Conservation (phyloP, 257 asterid genomes). For the Striga asiatica region DNA sequence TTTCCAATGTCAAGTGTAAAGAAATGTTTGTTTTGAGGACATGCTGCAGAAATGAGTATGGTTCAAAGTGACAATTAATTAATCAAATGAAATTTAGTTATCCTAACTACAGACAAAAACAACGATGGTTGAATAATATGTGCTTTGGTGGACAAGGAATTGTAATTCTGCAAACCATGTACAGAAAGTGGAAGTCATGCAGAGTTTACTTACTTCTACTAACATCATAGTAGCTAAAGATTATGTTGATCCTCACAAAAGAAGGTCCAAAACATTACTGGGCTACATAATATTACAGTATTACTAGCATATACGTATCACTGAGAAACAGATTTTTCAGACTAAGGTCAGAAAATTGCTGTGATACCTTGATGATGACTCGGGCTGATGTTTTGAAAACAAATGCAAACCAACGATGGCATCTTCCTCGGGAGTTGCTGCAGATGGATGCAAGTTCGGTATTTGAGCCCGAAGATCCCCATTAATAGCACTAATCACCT, state of each 20-base stretch:
- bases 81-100: not conserved
- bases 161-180: not conserved
- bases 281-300: not conserved
- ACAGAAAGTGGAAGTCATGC: too few species aligned
- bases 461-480: slow-evolving; percentile 51
- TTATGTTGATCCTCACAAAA: not conserved
- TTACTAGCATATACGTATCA: not conserved
- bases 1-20: too few species aligned
- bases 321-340: not conserved
- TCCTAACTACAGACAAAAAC: too few species aligned
- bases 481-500: slow-evolving; percentile 56
- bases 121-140: not conserved
- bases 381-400: slow-evolving; percentile 37
- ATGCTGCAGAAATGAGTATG: not conserved
- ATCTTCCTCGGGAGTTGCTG: slow-evolving; percentile 28
- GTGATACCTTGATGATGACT: slow-evolving; percentile 44
- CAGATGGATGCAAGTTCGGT: slow-evolving; percentile 22
- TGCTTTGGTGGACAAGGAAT: not conserved
- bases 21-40: too few species aligned
- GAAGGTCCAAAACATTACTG: not conserved
- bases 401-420: slow-evolving; percentile 56
- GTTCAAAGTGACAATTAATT: not conserved
- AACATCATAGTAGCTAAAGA: not conserved
- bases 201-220: too few species aligned
- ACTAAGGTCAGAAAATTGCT: not conserved